Base-by-base conservation (phyloP, 208 protist genomes). In the Borovskyia barvae region DNA sequence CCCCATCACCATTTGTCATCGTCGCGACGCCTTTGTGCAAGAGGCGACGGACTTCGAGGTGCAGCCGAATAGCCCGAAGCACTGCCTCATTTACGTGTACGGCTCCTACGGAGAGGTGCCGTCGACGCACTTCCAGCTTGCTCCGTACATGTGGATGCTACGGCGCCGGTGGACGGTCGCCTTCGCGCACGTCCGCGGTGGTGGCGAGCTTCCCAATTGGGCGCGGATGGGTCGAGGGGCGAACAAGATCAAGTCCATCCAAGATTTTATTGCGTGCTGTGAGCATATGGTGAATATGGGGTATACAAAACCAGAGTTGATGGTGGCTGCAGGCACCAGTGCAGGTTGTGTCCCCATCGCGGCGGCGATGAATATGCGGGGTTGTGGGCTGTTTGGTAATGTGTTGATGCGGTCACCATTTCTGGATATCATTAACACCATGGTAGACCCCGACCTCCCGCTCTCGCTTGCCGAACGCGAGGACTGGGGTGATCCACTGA, bases 341-440 rank as follows among this genome's bases (percentile, higher is more conserved):
- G 96, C 96, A 11, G 96, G 96, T 20, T 97, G 94, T 40, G 84
- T 98, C 9, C 90, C 96, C 24, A 97, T 98, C 45, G 94, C 91
- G 15, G 91, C 93, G 0, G 88, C 83, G 5, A 81, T 97, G 73
- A 98, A 98, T 67, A 89, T 96, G 59, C 80, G 81, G 5, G 90
- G 90, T 15, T 85, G 77, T 46, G 55, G 80, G 5, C 71, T 97
- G n/a, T 97, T 95, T 53, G 80, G 82, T 28, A 91, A 89, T 41
- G 92, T 70, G 0, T 74, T 97, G 22, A 47, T 94, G 54, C 87
- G 87, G 8, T 92, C 95, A 8, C 93, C 94, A 0, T 98, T 98
- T 65, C 74, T 98, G 17, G 96, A 98, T 62, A 62, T 97, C 8
- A 85, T 95, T 49, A 96, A 87, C 74, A 97, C 94, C 29, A 97